These are phyloP conservation scores for Aspergillus leporis DNA, from an alignment of 495 filamentous ascomycete genomes.

Conservation along the genomic window DNA sequence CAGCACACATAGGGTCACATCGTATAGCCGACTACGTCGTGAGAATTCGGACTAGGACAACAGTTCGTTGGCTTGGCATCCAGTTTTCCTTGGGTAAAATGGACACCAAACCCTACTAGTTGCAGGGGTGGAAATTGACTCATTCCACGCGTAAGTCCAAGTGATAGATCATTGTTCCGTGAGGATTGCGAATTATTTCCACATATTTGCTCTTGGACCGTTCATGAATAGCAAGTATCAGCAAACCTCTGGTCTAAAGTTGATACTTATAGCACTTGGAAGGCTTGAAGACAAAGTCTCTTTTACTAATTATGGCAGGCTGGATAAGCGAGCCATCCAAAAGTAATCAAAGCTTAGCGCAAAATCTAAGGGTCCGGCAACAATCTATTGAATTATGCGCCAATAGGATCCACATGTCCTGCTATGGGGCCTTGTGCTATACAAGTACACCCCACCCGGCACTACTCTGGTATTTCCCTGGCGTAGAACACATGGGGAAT, in stretches of 20 bases:
- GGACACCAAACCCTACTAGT: background rate
- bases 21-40: background rate
- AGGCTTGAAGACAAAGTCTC: too few relatives aligned
- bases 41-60: background rate
- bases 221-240: too few relatives aligned
- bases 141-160: too few relatives aligned
- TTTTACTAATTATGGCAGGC: background rate
- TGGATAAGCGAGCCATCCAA: background rate
- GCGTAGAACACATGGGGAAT: too few relatives aligned
- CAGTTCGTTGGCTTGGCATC: background rate
- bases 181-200: too few relatives aligned
- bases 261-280: too few relatives aligned
- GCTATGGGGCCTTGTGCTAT: background rate
- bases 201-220: background rate
- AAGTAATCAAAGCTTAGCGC: background rate
- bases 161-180: too few relatives aligned
- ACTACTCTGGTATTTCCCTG: too few relatives aligned
- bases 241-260: too few relatives aligned
- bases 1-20: background rate
- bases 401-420: background rate
- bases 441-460: too few relatives aligned
- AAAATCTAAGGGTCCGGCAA: background rate
- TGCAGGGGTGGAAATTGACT: background rate
- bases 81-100: background rate
- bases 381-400: background rate